Evolutionary conservation across 176 grass and related monocot species (phyloP).

Genomic region (Echinochloa phyllopogon): DNA sequence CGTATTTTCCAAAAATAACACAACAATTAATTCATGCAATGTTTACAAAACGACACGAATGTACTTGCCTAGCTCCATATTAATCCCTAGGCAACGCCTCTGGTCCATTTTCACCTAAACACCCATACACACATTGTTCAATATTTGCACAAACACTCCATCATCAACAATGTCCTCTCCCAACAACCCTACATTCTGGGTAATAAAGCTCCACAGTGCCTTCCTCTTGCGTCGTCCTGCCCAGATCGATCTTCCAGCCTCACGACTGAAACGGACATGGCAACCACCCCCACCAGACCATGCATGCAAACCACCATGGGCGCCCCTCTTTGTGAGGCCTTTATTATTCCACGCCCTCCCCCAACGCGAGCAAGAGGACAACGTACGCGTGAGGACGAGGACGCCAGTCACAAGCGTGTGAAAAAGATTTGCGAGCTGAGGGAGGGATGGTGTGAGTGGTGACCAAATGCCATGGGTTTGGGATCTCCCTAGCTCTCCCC

Average conservation of each 20-base stretch:
- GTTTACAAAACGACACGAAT: no score
- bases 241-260: background rate
- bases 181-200: slow-evolving; percentile 33
- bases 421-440: background rate
- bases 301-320: slow-evolving; percentile 19
- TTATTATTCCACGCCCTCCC: slow-evolving; percentile 17
- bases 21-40: background rate
- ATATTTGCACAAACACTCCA: background rate
- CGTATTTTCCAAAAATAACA: background rate
- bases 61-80: no score
- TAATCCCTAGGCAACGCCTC: background rate
- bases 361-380: slow-evolving; percentile 31
- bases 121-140: background rate
- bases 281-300: slow-evolving; percentile 29
- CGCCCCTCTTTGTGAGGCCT: background rate
- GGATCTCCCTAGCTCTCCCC: slow-evolving; percentile 10
- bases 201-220: slow-evolving; percentile 34
- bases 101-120: background rate
- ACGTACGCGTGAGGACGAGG: background rate
- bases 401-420: slow-evolving; percentile 25
- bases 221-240: background rate
- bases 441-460: slow-evolving; percentile 24
- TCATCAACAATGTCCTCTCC: background rate
- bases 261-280: slow-evolving; percentile 33
- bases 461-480: slow-evolving; percentile 24